phyloP scores from a whole-genome alignment of 2,329 filamentous ascomycete species.

The Arthrobotrys iridis region DNA sequence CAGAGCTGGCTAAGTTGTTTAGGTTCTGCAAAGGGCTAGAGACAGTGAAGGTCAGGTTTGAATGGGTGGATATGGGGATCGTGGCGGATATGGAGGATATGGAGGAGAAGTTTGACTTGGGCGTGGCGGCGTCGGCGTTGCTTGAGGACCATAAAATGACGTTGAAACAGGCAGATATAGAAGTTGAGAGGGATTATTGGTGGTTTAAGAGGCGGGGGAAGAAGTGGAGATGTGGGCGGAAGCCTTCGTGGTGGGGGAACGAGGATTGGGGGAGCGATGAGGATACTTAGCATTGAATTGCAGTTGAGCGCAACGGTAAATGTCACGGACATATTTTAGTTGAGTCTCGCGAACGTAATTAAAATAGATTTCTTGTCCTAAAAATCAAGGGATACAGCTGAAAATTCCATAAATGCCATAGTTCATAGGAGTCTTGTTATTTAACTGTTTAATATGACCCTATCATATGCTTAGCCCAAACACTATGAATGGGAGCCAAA shows the following conservation, averaged over 20 bases:
- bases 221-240: constrained; percentile 27
- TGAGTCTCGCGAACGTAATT: too few relatives aligned
- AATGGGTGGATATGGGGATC: constrained; percentile 17
- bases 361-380: too few relatives aligned
- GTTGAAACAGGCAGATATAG: constrained; percentile 14
- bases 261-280: constrained; percentile 17
- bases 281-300: not conserved
- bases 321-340: too few relatives aligned
- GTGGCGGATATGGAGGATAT: constrained; percentile 25
- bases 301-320: too few relatives aligned
- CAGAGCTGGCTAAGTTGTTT: constrained; percentile 24
- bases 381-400: too few relatives aligned
- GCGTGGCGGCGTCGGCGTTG: constrained; percentile 5
- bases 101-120: constrained; percentile 36
- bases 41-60: constrained; percentile 22
- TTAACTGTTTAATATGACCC: too few relatives aligned
- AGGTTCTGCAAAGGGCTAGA: constrained; percentile 18
- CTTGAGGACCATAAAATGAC: constrained; percentile 16
- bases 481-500: too few relatives aligned
- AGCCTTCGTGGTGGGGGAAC: constrained; percentile 32
- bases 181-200: constrained; percentile 42
- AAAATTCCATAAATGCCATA: too few relatives aligned
- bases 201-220: constrained; percentile 30
- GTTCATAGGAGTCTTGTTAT: too few relatives aligned
- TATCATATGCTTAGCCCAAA: too few relatives aligned